These are phyloP conservation scores for Telopea speciosissima DNA, from an alignment of 177 flowering plant species.

Conservation along the genomic window DNA sequence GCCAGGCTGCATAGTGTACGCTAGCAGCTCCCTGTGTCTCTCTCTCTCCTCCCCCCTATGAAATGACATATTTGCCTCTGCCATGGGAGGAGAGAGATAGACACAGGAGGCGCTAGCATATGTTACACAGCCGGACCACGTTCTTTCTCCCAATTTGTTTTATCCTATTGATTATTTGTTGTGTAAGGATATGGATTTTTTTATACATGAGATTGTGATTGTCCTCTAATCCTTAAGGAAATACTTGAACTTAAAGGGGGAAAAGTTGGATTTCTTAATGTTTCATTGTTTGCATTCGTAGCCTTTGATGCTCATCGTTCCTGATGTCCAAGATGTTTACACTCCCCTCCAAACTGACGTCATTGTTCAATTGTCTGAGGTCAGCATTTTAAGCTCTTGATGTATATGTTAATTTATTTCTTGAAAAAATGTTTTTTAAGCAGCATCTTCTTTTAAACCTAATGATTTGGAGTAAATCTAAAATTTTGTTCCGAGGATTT, in stretches of 20 bases:
- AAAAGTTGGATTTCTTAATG: background rate
- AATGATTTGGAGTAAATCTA: background rate
- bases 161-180: background rate
- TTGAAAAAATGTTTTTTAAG: background rate
- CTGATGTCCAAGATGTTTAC: slow-evolving; percentile 94
- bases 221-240: background rate
- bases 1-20: too few relatives aligned
- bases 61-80: too few relatives aligned
- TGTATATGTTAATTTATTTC: background rate
- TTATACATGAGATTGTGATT: background rate
- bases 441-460: background rate
- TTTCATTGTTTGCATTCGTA: slow-evolving; percentile 25
- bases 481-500: slow-evolving; percentile 12
- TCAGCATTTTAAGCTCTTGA: slow-evolving; percentile 14
- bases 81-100: too few relatives aligned
- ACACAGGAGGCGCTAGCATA: too few relatives aligned
- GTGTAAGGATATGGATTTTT: background rate
- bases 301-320: slow-evolving; percentile 97
- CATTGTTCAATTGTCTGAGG: slow-evolving; percentile 88
- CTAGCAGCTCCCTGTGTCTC: too few relatives aligned
- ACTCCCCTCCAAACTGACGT: slow-evolving; percentile 91
- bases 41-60: too few relatives aligned
- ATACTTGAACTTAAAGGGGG: too few relatives aligned
- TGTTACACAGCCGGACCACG: too few relatives aligned
- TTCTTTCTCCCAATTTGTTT: too few relatives aligned